These are phyloP conservation scores for Neurospora sp. DNA, from an alignment of 495 filamentous ascomycete genomes.

Conservation along the genomic window DNA sequence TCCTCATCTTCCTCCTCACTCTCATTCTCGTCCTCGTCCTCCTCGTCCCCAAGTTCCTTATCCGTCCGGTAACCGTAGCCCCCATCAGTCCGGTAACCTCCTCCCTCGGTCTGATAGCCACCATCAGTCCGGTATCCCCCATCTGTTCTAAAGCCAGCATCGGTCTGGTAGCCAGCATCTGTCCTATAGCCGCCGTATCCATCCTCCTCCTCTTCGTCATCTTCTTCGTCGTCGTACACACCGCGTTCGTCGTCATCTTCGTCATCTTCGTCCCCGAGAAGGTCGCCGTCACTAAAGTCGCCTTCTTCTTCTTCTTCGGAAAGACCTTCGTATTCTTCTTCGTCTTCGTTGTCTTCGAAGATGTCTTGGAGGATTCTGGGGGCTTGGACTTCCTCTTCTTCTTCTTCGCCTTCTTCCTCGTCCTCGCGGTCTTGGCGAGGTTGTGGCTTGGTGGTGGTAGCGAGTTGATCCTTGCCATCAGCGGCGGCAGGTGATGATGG, in stretches of 20 bases:
- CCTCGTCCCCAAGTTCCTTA: conserved; percentile 3
- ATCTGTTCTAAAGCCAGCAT: not conserved
- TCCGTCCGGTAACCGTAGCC: conserved; percentile 9
- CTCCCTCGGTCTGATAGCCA: not conserved
- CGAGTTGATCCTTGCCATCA: not conserved
- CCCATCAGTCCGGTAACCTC: not conserved
- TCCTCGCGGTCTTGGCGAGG: conserved; percentile 1
- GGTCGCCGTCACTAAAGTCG: conserved; percentile 10
- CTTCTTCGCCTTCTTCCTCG: conserved; percentile 1
- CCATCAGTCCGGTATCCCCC: not conserved
- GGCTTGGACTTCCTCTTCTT: not conserved
- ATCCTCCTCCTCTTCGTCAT: conserved; percentile 5
- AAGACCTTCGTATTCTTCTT: conserved; percentile 1
- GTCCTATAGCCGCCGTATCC: not conserved
- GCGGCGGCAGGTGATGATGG: not conserved
- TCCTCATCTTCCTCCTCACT: conserved; percentile 4
- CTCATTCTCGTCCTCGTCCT: conserved; percentile 13
- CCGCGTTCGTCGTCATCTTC: conserved; percentile 12
- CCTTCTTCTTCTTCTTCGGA: conserved; percentile 4
- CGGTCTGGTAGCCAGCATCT: not conserved
- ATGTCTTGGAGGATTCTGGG: conserved; percentile 5
- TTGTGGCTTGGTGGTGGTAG: not conserved
- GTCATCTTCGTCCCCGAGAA: conserved; percentile 5
- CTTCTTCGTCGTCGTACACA: conserved; percentile 5
- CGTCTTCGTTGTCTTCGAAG: conserved; percentile 13